Percentiles rank a stretch among this genome's conserved stretches.
Evolutionary conservation across 139 green algal genomes (phyloP).

Genomic region (Ulvella scutata): DNA sequence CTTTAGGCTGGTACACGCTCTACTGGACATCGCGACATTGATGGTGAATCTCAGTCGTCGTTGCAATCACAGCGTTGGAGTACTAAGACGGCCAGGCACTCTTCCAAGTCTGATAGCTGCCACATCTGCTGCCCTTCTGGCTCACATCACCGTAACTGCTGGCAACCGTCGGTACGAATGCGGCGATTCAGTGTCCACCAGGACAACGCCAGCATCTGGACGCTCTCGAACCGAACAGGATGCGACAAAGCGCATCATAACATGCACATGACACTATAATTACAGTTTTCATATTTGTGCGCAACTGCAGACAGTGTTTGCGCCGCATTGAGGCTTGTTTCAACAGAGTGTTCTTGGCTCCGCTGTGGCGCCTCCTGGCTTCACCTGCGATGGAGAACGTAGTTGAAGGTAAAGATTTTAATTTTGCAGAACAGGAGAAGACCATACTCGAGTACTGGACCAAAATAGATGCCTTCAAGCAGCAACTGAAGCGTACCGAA

Average conservation of each 20-base stretch:
- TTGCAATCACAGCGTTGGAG: too few relatives aligned
- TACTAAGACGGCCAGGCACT: too few relatives aligned
- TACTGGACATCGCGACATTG: too few relatives aligned
- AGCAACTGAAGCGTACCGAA: constrained; percentile 74
- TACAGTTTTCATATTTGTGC: not conserved
- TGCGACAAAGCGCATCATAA: too few relatives aligned
- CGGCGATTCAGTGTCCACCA: not conserved
- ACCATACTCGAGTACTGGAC: constrained; percentile 72
- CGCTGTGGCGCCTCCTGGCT: not conserved
- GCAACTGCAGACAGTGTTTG: not conserved
- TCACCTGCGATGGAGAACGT: constrained; percentile 31
- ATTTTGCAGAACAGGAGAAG: constrained; percentile 80
- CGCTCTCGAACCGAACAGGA: not conserved
- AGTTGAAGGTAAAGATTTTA: constrained; percentile 47
- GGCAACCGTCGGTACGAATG: not conserved
- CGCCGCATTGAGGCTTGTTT: not conserved
- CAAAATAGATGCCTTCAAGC: constrained; percentile 57
- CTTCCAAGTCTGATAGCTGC: too few relatives aligned
- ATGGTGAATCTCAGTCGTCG: too few relatives aligned
- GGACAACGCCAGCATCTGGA: not conserved
- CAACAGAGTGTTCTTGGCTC: not conserved
- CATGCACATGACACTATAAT: too few relatives aligned
- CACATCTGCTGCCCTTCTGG: too few relatives aligned
- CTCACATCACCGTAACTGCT: too few relatives aligned
- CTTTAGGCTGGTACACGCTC: too few relatives aligned